Evolutionary conservation across 169 alveolate genomes (phyloP), one percentile per base, ranked within the genome.

Genomic region (Eimeria praecox): DNA sequence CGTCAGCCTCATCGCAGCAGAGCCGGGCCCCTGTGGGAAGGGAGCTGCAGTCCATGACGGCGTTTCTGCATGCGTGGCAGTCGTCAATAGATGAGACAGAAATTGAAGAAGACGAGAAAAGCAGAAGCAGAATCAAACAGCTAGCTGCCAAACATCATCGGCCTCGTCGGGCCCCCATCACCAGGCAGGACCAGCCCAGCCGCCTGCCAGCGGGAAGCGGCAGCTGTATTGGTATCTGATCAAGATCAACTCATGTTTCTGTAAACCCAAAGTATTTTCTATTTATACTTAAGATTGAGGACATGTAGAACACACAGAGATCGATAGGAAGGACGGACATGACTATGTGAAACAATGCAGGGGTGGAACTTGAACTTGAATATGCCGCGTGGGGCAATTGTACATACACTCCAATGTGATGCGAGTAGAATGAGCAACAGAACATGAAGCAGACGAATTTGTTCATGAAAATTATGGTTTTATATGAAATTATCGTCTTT

Each of bases 111-210:
- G 69, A 20, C 24, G 69, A 27, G 16, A 56, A 56, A 56, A 20
- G 69, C 69, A 20, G 69, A 18, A 20, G 69, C 69, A 56, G 16
- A 18, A 20, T 56, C 30, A 56, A 56, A 27, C 69, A 27, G 69
- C 69, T 2, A n/a, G n/a, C n/a, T n/a, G n/a, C n/a, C n/a, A 27
- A 18, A 56, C 16, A 27, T 18, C 69, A 20, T 56, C 24, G 69
- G 69, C 69, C 30, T 56, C 30, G 30, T 20, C 69, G 16, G 69
- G 69, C 69, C 69, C 69, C 16, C 69, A n/a, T n/a, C n/a, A 27
- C 16, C 69, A 20, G 69, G 69, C 69, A 56, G 69, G 69, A 56
- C 69, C 69, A 56, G 69, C 30, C 69, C 69, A 56, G 69, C 69
- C 69, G 69, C 69, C 69, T 27, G 69, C 69, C 69, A 27, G 69